Evolutionary conservation across 2,329 filamentous ascomycete genomes (phyloP).

Genomic region (Fusarium sp.): DNA sequence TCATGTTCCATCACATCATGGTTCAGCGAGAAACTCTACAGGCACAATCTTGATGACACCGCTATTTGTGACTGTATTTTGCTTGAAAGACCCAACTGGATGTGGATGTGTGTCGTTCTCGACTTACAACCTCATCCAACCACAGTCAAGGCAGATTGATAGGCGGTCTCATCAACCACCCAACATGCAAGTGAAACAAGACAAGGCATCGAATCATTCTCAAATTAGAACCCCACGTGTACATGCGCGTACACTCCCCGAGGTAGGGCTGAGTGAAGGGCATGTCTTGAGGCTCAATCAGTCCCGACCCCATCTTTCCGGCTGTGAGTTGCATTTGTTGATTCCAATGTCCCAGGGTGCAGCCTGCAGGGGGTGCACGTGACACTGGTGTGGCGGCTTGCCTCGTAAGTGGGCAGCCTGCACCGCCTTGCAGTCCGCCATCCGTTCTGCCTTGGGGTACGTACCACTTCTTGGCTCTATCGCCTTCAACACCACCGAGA

Average conservation of each 20-base stretch:
- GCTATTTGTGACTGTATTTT: neutral
- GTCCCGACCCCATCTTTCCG: neutral
- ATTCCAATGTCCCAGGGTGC: neutral
- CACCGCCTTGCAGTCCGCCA: slow-evolving; percentile 20
- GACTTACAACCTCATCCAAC: neutral
- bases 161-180: neutral
- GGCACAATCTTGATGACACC: neutral
- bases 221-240: slow-evolving; percentile 6
- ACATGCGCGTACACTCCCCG: neutral
- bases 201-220: neutral
- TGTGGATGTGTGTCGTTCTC: neutral
- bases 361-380: neutral
- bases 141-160: neutral
- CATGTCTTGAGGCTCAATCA: slow-evolving; percentile 5
- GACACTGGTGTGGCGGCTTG: neutral
- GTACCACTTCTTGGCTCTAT: neutral
- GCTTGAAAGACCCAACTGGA: neutral
- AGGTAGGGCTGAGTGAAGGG: neutral
- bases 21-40: neutral
- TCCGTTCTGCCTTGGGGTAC: slow-evolving; percentile 13
- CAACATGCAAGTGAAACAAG: neutral
- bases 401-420: slow-evolving; percentile 11
- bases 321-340: neutral
- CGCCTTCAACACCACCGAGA: neutral
- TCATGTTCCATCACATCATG: neutral